Evolutionary conservation across 1,284 basidiomycete species (phyloP), one percentile per base, ranked within the genome.

Genomic region (Moesziomyces sp.): DNA sequence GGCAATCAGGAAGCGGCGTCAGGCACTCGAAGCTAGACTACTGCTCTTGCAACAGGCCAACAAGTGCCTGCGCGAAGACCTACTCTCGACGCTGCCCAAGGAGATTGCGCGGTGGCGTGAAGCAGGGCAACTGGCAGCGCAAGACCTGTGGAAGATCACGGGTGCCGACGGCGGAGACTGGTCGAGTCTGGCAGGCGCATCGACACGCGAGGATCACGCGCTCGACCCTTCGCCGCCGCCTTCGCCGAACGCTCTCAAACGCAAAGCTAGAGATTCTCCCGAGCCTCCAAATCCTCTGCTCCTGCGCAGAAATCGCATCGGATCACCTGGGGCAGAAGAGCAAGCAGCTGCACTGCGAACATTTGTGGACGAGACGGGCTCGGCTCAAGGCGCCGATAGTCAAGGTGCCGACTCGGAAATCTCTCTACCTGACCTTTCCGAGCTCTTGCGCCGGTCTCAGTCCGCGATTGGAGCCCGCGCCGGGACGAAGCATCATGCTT

Each of bases 131-230:
- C 3, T 54, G 19, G 72, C 72, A 4, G 67, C 72, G 3, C 59
- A 64, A 40, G 72, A 75, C 21, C 58, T 75, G 2, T 75, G 72
- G 72, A 66, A 49, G 51, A 44, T 67, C 47, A 67, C 67, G 14
- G 67, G 67, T 16, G 67, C 67, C 5, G 56, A 65, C 47, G 60
- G 40, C 9, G 66, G 66, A 56, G 56, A 61, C 43, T 69, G 66
- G 66, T 63, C 66, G 3, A 45, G 48, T 18, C 18, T 52, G 24
- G 44, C 47, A 42, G 46, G 46, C 28, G 48, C 46, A 16, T 44
- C 58, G 7, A 40, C 49, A n/a, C 52, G 51, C 16, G 69, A 55
- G 11, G 70, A 73, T 30, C 67, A 73, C 35, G 70, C 59, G 10
- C 60, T 73, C 43, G 70, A 73, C 26, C 60, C 64, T 9, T 66